Evolutionary conservation across 1,284 basidiomycete species (phyloP).

Genomic region (Ceraceosorus guamensis): DNA sequence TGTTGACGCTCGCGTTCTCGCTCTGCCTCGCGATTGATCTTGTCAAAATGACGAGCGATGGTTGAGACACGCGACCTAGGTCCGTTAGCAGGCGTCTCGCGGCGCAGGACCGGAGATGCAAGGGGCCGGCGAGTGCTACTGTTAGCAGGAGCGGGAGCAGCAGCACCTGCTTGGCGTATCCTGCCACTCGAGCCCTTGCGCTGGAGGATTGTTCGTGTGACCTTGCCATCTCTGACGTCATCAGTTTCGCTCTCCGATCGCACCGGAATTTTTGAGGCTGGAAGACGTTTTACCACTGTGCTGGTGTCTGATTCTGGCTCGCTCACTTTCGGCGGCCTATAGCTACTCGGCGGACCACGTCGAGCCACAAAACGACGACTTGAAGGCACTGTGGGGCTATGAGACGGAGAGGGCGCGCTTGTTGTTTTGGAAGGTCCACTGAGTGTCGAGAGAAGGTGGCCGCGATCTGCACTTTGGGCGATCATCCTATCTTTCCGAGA

Average conservation of each 20-base stretch:
- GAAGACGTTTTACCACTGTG: too few relatives aligned
- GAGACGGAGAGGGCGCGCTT: too few relatives aligned
- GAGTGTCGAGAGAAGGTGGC: too few relatives aligned
- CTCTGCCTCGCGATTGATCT: constrained; percentile 54
- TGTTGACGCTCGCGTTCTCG: constrained; percentile 51
- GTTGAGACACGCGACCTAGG: constrained; percentile 51
- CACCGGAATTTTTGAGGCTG: neutral
- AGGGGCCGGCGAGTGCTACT: neutral
- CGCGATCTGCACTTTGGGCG: too few relatives aligned
- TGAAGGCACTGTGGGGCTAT: too few relatives aligned
- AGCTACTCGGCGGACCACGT: neutral
- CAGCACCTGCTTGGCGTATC: neutral
- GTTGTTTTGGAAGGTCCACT: too few relatives aligned
- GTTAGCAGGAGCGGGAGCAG: neutral
- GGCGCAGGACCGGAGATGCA: neutral
- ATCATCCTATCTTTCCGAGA: too few relatives aligned
- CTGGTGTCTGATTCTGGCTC: neutral
- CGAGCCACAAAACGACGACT: neutral
- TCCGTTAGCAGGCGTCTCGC: neutral
- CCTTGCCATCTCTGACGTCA: too few relatives aligned
- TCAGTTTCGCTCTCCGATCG: too few relatives aligned
- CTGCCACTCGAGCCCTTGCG: neutral
- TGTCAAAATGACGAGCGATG: constrained; percentile 55
- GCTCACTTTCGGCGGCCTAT: neutral
- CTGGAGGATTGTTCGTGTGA: too few relatives aligned